Base-by-base conservation (phyloP, 169 alveolate species). In the Theileria sp. region DNA sequence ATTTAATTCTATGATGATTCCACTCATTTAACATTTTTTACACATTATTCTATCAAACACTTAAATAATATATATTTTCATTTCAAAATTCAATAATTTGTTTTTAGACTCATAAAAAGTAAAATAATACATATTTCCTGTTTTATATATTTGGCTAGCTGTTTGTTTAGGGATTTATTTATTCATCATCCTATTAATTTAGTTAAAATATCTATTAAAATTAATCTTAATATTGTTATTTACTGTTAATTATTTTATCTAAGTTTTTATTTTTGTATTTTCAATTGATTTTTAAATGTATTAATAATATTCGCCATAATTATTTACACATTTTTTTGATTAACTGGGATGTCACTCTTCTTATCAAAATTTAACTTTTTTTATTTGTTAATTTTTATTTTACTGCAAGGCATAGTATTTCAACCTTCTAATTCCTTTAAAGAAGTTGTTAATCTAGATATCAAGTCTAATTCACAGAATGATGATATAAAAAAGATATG, bases 401-500 rank as follows among this genome's bases (percentile, higher is more conserved):
- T 60, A 60, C 36, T 60, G 10, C 36, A 28, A 28, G 36, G 36
- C 10, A 10, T 60, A 60, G 36, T 60, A 25, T 60, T 28, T 60
- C 30, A 8, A 9, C 36, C 68, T 17, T 64, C 25, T 25, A 23
- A 64, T 30, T 64, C 54, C 8, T 4, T 21, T 12, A 74, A 60
- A 62, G 60, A 44, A 54, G 54, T 36, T 23, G 60, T 74, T 25
- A 38, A 23, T 21, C 7, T 74, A 28, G 80, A 74, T 60, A 21
- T 68, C 23, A 74, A 44, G 68, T n/a, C 61, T 10, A 19, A 36
- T 26, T n/a, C 38, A 7, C 64, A 56, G 17, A 32, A 54, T n/a
- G 72, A 74, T 21, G 75, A 74, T 34, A 74, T 74, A 1, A 32
- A 38, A 25, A 74, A 62, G 36, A 74, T 51, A 54, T 25, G 25